Percentiles rank a stretch among this genome's conserved stretches.
phyloP scores from a whole-genome alignment of 208 protist species.

The Leishmania mexicana region DNA sequence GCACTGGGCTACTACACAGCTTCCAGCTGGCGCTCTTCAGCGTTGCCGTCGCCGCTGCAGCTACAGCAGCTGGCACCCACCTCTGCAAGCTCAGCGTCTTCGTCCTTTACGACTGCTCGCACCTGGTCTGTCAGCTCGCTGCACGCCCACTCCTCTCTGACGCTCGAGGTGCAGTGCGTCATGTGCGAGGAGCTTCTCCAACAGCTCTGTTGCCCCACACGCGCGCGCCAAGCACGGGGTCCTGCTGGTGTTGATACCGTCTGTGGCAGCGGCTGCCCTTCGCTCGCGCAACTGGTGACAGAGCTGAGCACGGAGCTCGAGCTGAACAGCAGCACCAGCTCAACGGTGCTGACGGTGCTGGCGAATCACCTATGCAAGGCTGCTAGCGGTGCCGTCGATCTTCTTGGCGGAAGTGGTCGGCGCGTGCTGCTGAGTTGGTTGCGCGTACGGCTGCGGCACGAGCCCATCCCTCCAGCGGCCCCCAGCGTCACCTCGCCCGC shows the following conservation, averaged over 20 bases:
- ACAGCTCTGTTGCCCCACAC: constrained; percentile 14
- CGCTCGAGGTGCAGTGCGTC: constrained; percentile 34
- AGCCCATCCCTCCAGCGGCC: constrained; percentile 6
- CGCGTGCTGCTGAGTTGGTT: constrained; percentile 35
- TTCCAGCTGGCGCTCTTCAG: constrained; percentile 8
- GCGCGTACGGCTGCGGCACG: constrained; percentile 23
- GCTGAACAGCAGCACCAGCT: constrained; percentile 26
- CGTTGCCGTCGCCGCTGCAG: neutral
- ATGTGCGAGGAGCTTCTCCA: constrained; percentile 37
- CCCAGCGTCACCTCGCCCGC: neutral
- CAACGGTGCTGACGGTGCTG: constrained; percentile 30
- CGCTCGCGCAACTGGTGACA: constrained; percentile 20
- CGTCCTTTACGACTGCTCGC: constrained; percentile 1
- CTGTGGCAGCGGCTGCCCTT: neutral
- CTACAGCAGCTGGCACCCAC: neutral
- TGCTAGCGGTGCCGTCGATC: constrained; percentile 29
- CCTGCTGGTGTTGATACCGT: neutral
- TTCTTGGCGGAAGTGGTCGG: constrained; percentile 21
- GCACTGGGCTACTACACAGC: neutral
- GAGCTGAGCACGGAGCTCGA: constrained; percentile 24
- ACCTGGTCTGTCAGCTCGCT: constrained; percentile 27
- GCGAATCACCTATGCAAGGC: constrained; percentile 29
- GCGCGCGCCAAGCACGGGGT: neutral
- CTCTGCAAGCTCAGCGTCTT: neutral
- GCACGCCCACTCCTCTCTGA: constrained; percentile 27